These are phyloP conservation scores for Rhodosporidiobolus sp. DNA, from an alignment of 768 basidiomycete species.

Conservation along the genomic window DNA sequence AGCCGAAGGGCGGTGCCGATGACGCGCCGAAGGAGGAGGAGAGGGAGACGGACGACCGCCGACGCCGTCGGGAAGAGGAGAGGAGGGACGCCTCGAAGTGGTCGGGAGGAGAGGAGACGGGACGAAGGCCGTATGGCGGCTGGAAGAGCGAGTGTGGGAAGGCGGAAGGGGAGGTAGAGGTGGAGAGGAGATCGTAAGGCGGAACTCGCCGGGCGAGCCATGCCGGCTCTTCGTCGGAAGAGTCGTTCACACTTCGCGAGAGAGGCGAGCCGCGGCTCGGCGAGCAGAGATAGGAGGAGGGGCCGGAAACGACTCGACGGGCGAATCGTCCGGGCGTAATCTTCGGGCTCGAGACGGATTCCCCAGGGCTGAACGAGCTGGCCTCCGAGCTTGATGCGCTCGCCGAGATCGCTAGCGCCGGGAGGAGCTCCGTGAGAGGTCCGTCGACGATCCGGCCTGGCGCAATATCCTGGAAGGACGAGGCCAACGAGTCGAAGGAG, in stretches of 20 bases:
- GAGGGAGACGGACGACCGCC: constrained; percentile 13
- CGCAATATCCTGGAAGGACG: neutral
- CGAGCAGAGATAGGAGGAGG: neutral
- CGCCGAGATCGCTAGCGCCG: neutral
- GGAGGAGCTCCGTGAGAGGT: constrained; percentile 13
- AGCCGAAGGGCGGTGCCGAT: constrained; percentile 5
- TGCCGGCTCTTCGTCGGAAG: neutral
- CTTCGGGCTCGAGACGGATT: neutral
- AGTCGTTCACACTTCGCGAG: neutral
- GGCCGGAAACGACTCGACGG: neutral
- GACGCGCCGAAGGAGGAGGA: neutral
- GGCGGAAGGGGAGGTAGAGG: neutral
- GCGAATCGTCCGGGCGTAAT: neutral
- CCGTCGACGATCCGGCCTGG: neutral
- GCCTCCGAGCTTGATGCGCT: constrained; percentile 14
- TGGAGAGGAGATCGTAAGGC: fast-evolving
- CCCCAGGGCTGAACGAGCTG: neutral
- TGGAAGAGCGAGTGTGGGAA: neutral
- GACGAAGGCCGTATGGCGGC: neutral
- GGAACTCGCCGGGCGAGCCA: neutral
- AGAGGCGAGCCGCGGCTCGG: constrained; percentile 12
- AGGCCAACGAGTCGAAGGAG: neutral
- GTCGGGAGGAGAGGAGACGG: neutral
- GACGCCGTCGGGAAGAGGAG: neutral
- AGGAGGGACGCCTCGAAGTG: neutral